Percentiles rank a stretch among this genome's conserved stretches.
These are phyloP conservation scores for Trypanosoma cruzi DNA, from an alignment of 208 protist genomes.

Conservation along the genomic window DNA sequence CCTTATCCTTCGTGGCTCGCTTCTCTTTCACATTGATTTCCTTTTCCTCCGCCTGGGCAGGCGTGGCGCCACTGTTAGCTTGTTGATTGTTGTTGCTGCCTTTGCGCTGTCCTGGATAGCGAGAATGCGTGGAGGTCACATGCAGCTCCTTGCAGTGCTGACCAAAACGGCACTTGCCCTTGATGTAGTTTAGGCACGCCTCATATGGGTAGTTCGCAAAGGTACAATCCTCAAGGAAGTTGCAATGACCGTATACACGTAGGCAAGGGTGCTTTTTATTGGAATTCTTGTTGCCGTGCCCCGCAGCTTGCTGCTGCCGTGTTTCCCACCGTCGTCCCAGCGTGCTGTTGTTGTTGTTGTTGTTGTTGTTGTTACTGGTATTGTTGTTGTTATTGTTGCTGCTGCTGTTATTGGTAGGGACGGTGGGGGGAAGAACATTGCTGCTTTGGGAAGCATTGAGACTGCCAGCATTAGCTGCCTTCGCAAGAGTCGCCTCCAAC, in stretches of 20 bases:
- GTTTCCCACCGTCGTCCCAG: slow-evolving; percentile 22
- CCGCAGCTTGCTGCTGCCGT: slow-evolving; percentile 23
- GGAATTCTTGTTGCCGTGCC: slow-evolving; percentile 5
- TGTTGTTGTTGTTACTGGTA: slow-evolving; percentile 9
- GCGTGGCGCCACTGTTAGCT: not conserved
- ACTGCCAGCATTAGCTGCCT: slow-evolving; percentile 14
- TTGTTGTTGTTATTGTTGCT: too few relatives aligned
- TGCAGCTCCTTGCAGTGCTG: slow-evolving; percentile 87
- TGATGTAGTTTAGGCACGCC: slow-evolving; percentile 90
- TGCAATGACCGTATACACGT: slow-evolving; percentile 89
- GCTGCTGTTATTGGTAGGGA: too few relatives aligned
- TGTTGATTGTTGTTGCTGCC: slow-evolving; percentile 11
- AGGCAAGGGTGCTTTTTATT: slow-evolving; percentile 75
- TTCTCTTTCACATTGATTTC: slow-evolving; percentile 1
- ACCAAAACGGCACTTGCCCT: slow-evolving; percentile 90
- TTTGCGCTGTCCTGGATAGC: slow-evolving; percentile 28
- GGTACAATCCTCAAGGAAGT: slow-evolving; percentile 88
- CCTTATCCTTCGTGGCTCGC: slow-evolving; percentile 11
- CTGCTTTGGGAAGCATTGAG: slow-evolving; percentile 20
- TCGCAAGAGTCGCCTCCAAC: slow-evolving; percentile 30
- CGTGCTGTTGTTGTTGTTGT: not conserved
- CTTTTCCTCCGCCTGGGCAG: slow-evolving; percentile 3
- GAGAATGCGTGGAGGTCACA: slow-evolving; percentile 61
- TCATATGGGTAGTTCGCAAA: slow-evolving; percentile 90
- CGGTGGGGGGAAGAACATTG: slow-evolving; percentile 8